Evolutionary conservation across 2,329 filamentous ascomycete species (phyloP), one percentile per base, ranked within the genome.

Genomic region (Ceratocystis colombiana): DNA sequence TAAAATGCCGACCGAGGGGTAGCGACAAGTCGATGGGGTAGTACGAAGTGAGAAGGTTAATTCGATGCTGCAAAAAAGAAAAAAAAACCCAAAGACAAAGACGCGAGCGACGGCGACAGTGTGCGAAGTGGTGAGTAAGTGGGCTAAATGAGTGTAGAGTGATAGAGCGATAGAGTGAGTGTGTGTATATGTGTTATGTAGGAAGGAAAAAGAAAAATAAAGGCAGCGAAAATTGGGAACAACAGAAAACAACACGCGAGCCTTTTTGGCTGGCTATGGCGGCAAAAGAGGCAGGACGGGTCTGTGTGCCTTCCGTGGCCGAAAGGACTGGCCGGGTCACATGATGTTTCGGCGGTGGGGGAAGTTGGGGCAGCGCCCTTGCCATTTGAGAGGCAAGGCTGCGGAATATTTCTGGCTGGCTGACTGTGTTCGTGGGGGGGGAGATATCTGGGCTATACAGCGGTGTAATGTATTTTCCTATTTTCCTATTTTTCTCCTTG

Each of bases 21-120:
- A 57, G 22, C 53, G 53, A 57, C 30, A 41, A 41, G 25, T 50
- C 61, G 44, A 63, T 63, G 46, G 61, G 61, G 37, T 57, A n/a
- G 53, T 41, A 12, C 53, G 30, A 57, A n/a, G 30, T 57, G 28
- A 48, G 7, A 63, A 63, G 44, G 41, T 17, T 33, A 63, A 48
- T 45, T 48, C 20, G 61, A 63, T 63, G 45, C 44, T 45, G 45
- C 25, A 48, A 63, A 25, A 41, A 41, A 41, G 37, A 41, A 15
- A 12, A 44, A 15, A 28, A 33, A 30, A 17, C 45, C 30, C 41
- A 45, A 48, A 46, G 22, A 63, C n/a, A 45, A 48, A 46, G 22
- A 63, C n/a, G 41, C 44, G 44, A 28, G 33, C 45, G 41, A 63
- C 44, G 45, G 41, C 25, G 53, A 33, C 22, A n/a, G 53, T 30